Percentiles rank a stretch among this genome's conserved stretches.
Conservation (phyloP, 2,329 filamentous ascomycete species). For the Podosphaera aphanis region DNA sequence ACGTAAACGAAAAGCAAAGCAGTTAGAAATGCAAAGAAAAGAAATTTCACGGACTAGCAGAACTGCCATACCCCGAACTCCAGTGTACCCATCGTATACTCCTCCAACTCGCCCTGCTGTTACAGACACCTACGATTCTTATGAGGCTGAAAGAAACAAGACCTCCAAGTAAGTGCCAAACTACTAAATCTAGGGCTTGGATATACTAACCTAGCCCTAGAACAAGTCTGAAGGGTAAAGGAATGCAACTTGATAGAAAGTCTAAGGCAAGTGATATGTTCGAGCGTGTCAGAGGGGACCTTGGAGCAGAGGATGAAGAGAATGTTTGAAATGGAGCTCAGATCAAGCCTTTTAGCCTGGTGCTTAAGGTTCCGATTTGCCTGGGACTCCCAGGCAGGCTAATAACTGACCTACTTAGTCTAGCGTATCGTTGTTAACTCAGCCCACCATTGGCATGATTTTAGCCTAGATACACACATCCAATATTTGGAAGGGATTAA, state of each 20-base stretch:
- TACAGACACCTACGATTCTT: constrained; percentile 71
- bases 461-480: no score
- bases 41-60: constrained; percentile 65
- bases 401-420: no score
- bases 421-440: no score
- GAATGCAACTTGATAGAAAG: constrained; percentile 98
- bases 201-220: constrained; percentile 18
- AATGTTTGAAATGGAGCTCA: constrained; percentile 22
- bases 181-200: neutral
- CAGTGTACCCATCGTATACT: constrained; percentile 74
- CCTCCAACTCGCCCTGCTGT: constrained; percentile 50
- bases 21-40: constrained; percentile 95
- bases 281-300: constrained; percentile 75
- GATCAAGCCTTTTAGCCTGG: no score
- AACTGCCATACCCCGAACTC: constrained; percentile 42
- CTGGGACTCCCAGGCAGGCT: no score
- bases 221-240: constrained; percentile 61
- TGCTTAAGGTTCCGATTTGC: no score
- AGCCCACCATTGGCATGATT: no score
- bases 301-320: constrained; percentile 69
- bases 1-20: constrained; percentile 94
- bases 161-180: constrained; percentile 41
- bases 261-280: constrained; percentile 95
- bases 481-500: no score
- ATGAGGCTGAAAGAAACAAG: constrained; percentile 96